A percentile compares a stretch with the other conserved stretches of the same genome.
These are phyloP conservation scores for Coemansia sp. DNA, from an alignment of 192 early-diverging fungal genomes.

Conservation along the genomic window DNA sequence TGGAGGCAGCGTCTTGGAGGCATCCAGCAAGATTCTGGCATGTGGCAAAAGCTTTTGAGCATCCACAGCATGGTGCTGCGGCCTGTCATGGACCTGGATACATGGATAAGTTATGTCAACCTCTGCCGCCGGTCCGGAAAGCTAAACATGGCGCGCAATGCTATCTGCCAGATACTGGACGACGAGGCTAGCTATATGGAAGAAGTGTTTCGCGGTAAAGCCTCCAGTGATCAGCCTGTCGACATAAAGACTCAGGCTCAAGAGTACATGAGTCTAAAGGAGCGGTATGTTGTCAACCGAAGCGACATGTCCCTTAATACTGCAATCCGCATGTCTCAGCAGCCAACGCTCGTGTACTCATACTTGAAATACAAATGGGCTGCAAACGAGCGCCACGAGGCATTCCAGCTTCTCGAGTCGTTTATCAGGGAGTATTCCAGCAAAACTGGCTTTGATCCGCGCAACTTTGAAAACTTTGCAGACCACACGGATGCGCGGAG, in stretches of 20 bases:
- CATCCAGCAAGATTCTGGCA: slow-evolving; percentile 86
- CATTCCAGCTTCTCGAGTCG: slow-evolving; percentile 70
- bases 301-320: slow-evolving; percentile 12
- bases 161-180: slow-evolving; percentile 67
- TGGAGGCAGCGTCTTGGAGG: slow-evolving; percentile 85
- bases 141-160: slow-evolving; percentile 77
- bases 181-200: slow-evolving; percentile 57
- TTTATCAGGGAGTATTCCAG: slow-evolving; percentile 70
- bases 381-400: slow-evolving; percentile 24
- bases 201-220: slow-evolving; percentile 11
- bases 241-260: slow-evolving; percentile 6
- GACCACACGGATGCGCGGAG: slow-evolving; percentile 9
- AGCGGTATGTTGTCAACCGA: background rate
- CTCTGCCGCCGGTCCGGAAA: slow-evolving; percentile 86
- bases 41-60: slow-evolving; percentile 89
- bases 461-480: slow-evolving; percentile 15
- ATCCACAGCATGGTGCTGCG: slow-evolving; percentile 83
- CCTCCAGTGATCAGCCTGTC: background rate
- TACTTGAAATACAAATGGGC: slow-evolving; percentile 71
- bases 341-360: slow-evolving; percentile 66
- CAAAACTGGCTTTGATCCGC: slow-evolving; percentile 31
- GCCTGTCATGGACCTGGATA: slow-evolving; percentile 89
- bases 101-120: slow-evolving; percentile 93
- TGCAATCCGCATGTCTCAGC: slow-evolving; percentile 25
- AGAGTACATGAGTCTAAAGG: slow-evolving; percentile 18